Evolutionary conservation across 441 rosid genomes (phyloP), one percentile per base, ranked within the genome.

Genomic region (Sinapis alba): DNA sequence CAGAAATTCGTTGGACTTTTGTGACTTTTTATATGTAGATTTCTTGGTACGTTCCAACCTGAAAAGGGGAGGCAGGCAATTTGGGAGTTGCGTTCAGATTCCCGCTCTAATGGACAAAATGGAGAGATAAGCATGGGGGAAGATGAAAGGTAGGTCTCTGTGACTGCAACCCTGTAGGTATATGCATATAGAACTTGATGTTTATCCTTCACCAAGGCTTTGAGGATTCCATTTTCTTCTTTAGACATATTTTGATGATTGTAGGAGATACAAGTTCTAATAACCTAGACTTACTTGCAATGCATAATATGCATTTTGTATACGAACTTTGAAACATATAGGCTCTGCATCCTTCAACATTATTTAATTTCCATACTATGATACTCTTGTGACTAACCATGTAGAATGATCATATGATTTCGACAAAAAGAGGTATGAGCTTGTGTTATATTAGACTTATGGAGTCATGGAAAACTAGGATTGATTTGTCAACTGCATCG

Each of bases 41-140:
- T 96, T 83, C 85, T 96, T 78, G 99, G 99, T 47, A 86, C 89
- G 79, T 90, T 92, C 86, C 96, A 84, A 82, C 98, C 97, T 62
- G 96, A 86, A 65, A 85, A 83, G 38, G 95, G 88, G 72, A 88
- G 78, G 76, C 94, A 91, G 65, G 95, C 92, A 5, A 79, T 94
- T 62, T 94, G 99, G 99, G 98, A 96, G 83, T 78, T 96, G 85
- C 86, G 84, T 80, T 88, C 92, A 28, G 94, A 89, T 80, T 92
- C 86, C 81, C 89, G 86, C 70, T 85, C 81, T 65, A 73, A 67
- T 64, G 86, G 82, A 62, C 84, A 81, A 77, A 90, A 85, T 84
- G 96, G 92, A 59, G 86, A 83, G 74, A 87, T 80, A 16, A 76
- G 81, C 76, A 61, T 73, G 26, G 90, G 80, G 50, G 86, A 87